Conservation (phyloP, 2,329 filamentous ascomycete genomes). For the Aspergillus amoenus region DNA sequence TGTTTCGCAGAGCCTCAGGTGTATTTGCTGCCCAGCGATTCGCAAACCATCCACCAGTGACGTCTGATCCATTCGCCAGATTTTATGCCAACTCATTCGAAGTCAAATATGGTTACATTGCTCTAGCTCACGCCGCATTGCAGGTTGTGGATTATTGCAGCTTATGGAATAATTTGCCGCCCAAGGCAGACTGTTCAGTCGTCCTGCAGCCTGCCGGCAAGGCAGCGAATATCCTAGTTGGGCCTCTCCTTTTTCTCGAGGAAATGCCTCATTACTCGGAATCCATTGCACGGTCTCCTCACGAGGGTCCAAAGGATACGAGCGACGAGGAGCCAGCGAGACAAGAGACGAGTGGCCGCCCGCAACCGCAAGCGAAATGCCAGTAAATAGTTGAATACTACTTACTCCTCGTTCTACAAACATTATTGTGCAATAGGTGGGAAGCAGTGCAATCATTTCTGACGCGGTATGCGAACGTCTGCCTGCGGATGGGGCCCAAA, state of each 20-base stretch:
- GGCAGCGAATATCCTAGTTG: not conserved
- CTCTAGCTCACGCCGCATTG: not conserved
- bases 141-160: not conserved
- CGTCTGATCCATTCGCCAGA: not conserved
- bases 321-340: not conserved
- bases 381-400: no score
- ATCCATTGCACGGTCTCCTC: not conserved
- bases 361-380: no score
- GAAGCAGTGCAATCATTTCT: not conserved
- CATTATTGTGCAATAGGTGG: no score
- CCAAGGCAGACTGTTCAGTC: not conserved
- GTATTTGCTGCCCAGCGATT: no score
- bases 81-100: not conserved
- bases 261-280: not conserved
- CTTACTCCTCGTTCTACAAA: no score
- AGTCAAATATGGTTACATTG: not conserved
- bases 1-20: no score
- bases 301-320: not conserved
- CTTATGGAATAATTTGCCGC: not conserved
- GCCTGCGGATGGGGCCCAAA: no score
- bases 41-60: no score
- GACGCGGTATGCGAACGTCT: not conserved
- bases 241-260: not conserved
- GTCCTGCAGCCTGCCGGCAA: not conserved
- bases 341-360: not conserved